phyloP scores from a whole-genome alignment of 106 monocot species.

The Apostasia shenzhenica region DNA sequence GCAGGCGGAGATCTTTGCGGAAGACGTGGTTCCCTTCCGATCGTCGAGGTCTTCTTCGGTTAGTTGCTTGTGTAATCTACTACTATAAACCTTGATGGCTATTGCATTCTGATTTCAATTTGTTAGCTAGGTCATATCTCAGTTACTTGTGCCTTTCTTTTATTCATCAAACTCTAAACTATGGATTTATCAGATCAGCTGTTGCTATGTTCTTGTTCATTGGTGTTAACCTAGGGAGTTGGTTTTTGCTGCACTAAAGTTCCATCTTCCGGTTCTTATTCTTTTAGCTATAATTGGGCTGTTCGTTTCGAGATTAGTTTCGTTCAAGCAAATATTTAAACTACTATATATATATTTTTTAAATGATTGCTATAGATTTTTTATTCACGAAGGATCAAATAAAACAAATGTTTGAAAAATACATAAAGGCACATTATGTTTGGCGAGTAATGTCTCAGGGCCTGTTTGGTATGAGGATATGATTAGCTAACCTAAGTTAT shows the following conservation, averaged over 20 bases:
- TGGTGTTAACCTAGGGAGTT: not conserved
- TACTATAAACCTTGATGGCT: not conserved
- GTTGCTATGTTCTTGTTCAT: not conserved
- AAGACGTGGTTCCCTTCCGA: slow-evolving; percentile 90
- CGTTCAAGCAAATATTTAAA: not conserved
- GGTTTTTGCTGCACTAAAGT: not conserved
- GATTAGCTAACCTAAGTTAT: too few species aligned
- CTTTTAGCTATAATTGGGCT: not conserved
- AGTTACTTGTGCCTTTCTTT: too few species aligned
- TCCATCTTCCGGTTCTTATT: not conserved
- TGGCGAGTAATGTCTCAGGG: too few species aligned
- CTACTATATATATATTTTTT: not conserved
- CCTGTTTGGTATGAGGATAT: too few species aligned
- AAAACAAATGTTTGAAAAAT: too few species aligned
- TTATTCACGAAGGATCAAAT: too few species aligned
- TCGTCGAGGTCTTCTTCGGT: slow-evolving; percentile 73
- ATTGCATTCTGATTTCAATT: not conserved
- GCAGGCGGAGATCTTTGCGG: slow-evolving; percentile 63
- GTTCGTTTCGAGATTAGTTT: too few species aligned
- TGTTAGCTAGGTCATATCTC: not conserved
- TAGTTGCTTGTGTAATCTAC: slow-evolving; percentile 4
- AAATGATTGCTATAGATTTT: too few species aligned
- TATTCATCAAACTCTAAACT: too few species aligned
- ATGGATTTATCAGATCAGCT: too few species aligned
- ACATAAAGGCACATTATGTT: too few species aligned